Evolutionary conservation across 2,329 filamentous ascomycete species (phyloP), one percentile per base, ranked within the genome.

Genomic region (Oidium heveae): DNA sequence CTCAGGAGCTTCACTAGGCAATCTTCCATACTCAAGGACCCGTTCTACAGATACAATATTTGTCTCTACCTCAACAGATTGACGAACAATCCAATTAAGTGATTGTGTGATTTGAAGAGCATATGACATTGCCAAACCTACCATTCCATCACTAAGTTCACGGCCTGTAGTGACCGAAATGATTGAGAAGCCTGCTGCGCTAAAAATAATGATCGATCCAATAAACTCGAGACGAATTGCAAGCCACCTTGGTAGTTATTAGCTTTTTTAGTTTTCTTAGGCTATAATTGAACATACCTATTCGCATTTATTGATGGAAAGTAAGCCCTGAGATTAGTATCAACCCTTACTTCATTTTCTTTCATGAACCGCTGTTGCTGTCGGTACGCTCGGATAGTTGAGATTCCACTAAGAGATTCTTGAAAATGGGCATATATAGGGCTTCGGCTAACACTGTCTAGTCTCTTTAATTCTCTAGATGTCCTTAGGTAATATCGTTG

Each of bases 51-150:
- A 94, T 49, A 98, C 89, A 64, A 98, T 98, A 68, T 98, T 98
- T n/a, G 89, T 96, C 73, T 98, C 93, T n/a, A 98, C 91, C 68
- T 98, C 93, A 36, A 98, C 91, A 0, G 88, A 95, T 69, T 98
- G 91, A 56, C 93, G 80, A 53, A 98, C 91, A 64, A 98, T 95
- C 91, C 91, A 98, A 72, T 96, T 98, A 63, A 98, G 76, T 37
- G 88, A 94, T 61, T 89, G 85, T 1, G 91, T 98, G 64, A 98
- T 96, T 70, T 95, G 86, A 59, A 98, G 75, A 41, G 88, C 91
- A 69, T 96, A 95, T 50, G 89, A 94, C 87, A 98, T 94, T 59
- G 85, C 80, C 63, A 98, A 72, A 71, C 93, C 93, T 54, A 96
- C 88, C 68, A 80, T 72, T 56, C 91, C 91, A 8, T 80, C 70